Percentiles rank a stretch among this genome's conserved stretches.
These are phyloP conservation scores for Lepidium africanum DNA, from an alignment of 345 rosid genomes.

Conservation along the genomic window DNA sequence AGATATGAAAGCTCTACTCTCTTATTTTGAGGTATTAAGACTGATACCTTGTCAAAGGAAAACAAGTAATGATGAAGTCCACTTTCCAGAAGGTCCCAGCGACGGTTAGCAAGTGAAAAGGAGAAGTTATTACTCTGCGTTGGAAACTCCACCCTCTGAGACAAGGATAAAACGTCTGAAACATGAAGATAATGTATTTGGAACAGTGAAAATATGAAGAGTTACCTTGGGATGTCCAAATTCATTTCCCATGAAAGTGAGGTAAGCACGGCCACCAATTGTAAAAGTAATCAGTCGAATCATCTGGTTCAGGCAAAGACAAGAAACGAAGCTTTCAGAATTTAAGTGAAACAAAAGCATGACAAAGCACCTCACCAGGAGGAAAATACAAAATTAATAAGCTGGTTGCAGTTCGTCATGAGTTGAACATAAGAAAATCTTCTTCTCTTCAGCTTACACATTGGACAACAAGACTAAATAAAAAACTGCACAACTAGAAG, in stretches of 20 bases:
- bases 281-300: slow-evolving; percentile 79
- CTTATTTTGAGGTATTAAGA: background rate
- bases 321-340: slow-evolving; percentile 18
- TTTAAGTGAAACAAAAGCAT: background rate
- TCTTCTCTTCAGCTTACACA: background rate
- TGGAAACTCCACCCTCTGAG: slow-evolving; percentile 91
- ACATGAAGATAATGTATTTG: slow-evolving; percentile 10
- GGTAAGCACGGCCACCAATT: slow-evolving; percentile 77
- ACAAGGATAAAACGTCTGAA: slow-evolving; percentile 26
- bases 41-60: slow-evolving; percentile 66
- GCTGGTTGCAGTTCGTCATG: background rate
- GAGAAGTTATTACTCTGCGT: slow-evolving; percentile 76
- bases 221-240: slow-evolving; percentile 92
- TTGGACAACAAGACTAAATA: background rate
- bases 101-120: slow-evolving; percentile 75
- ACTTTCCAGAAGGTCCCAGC: slow-evolving; percentile 68
- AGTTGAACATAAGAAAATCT: background rate
- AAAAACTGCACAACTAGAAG: background rate
- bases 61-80: slow-evolving; percentile 49
- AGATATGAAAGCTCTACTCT: background rate
- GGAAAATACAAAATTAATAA: background rate
- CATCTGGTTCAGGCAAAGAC: slow-evolving; percentile 51
- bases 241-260: slow-evolving; percentile 96
- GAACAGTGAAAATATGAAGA: slow-evolving; percentile 1
- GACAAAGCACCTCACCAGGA: background rate